Conservation (phyloP, 1,284 basidiomycete genomes). For the Rhizoctonia solani region DNA sequence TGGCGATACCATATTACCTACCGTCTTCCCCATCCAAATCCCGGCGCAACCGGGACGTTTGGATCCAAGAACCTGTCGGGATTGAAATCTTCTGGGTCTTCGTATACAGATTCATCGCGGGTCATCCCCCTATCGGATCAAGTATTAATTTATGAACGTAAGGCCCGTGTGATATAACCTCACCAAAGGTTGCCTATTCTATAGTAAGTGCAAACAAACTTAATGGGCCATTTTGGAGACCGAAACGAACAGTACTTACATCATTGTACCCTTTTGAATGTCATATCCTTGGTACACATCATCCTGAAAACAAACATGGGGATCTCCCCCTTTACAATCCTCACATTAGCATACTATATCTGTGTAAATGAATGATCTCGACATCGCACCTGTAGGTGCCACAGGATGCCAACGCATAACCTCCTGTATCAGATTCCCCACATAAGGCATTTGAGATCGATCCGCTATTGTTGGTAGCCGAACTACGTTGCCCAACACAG, state of each 20-base stretch:
- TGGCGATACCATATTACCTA: not conserved
- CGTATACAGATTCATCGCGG: constrained; percentile 9
- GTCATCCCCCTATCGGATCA: constrained; percentile 27
- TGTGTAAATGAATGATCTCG: not conserved
- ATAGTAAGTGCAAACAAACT: no score
- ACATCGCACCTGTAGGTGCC: constrained; percentile 14
- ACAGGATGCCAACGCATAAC: constrained; percentile 42
- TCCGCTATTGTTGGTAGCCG: constrained; percentile 40
- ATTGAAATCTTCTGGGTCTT: constrained; percentile 4
- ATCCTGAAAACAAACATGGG: constrained; percentile 35
- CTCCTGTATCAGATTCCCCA: constrained; percentile 41
- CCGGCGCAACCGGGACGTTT: not conserved
- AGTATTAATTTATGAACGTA: not conserved
- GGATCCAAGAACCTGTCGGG: constrained; percentile 30
- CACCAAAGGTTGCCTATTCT: constrained; percentile 27
- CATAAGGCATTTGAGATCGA: constrained; percentile 39
- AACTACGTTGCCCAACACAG: constrained; percentile 40
- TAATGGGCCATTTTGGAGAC: not conserved
- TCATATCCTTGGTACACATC: constrained; percentile 21
- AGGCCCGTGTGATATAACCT: not conserved
- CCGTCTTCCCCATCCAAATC: constrained; percentile 30
- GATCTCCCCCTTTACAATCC: not conserved
- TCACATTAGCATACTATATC: not conserved
- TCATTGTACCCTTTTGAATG: constrained; percentile 8
- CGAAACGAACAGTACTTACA: not conserved